Evolutionary conservation across 345 rosid genomes (phyloP).

Genomic region (Eucalyptus regnans): DNA sequence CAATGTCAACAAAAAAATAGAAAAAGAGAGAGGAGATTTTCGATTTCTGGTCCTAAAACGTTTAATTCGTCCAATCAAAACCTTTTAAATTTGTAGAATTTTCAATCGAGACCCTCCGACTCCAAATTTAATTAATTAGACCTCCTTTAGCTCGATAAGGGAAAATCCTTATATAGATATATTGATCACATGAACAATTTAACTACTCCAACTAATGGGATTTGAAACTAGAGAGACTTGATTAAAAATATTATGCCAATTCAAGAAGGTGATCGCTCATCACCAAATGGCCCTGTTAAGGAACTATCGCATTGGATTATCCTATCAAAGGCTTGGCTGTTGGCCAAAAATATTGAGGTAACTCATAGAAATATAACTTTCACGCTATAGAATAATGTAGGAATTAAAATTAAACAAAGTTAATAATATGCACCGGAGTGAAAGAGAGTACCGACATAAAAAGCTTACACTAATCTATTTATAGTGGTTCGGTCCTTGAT

Average conservation of each 20-base stretch:
- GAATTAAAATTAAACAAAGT: not conserved
- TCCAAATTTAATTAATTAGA: not conserved
- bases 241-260: not conserved
- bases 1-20: not conserved
- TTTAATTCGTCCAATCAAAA: not conserved
- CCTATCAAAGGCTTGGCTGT: not conserved
- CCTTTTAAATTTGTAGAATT: not conserved
- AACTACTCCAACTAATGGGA: not conserved
- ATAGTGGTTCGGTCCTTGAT: rapidly evolving
- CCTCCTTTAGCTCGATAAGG: not conserved
- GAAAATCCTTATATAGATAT: no score
- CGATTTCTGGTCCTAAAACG: not conserved
- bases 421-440: rapidly evolving
- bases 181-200: no score
- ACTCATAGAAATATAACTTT: not conserved
- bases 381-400: rapidly evolving
- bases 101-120: not conserved
- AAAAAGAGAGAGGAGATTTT: not conserved
- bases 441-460: not conserved
- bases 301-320: not conserved
- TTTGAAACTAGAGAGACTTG: not conserved
- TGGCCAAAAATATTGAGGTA: not conserved
- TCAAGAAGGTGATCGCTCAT: not conserved
- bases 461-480: not conserved
- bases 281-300: not conserved